Base-by-base conservation (phyloP, 129 eudicot species). In the Solidago caesia region DNA sequence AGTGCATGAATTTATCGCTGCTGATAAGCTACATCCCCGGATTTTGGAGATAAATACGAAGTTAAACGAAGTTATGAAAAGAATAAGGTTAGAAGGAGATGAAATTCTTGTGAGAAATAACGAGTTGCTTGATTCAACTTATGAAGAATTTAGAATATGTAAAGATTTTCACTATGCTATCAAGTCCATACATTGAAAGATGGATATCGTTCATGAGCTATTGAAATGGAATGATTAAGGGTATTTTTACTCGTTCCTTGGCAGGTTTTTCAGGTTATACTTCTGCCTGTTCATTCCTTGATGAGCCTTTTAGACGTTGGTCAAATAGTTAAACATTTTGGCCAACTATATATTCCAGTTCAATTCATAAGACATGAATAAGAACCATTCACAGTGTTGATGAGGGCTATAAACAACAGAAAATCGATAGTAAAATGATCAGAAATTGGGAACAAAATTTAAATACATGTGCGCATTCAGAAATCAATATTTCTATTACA, bases 21-120 rank as follows among this genome's bases (percentile, higher is more conserved):
- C 83, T 2, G 86, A 83, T 75, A 75, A 75, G 75, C 67, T 83
- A 68, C 86, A 83, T 65, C 81, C 86, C 6, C 51, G 6, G 77
- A 83, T 83, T 14, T 8, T 2, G 70, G 81, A 70, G 76, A 83
- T 83, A 45, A 47, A 67, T 26, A 13, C 21, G n/a, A 83, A 63
- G 72, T 57, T 79, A 56, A 79, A 75, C 41, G 75, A 83, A 67
- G 77, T 83, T 78, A 75, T 79, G 83, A 74, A 66, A 71, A 79
- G 78, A 79, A 78, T 83, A 53, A 69, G 77, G 48, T 41, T 79
- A 64, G 83, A 78, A 10, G 68, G 63, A 51, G 81, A 66, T 47
- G 6, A 44, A 8, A 10, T 4, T 44, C 42, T 26, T 9, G 1
- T 21, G 64, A 5, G 57, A 27, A 68, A 5, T 1, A 25, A 68